phyloP scores from a whole-genome alignment of 441 rosid genomes.

The Erodium texanum region DNA sequence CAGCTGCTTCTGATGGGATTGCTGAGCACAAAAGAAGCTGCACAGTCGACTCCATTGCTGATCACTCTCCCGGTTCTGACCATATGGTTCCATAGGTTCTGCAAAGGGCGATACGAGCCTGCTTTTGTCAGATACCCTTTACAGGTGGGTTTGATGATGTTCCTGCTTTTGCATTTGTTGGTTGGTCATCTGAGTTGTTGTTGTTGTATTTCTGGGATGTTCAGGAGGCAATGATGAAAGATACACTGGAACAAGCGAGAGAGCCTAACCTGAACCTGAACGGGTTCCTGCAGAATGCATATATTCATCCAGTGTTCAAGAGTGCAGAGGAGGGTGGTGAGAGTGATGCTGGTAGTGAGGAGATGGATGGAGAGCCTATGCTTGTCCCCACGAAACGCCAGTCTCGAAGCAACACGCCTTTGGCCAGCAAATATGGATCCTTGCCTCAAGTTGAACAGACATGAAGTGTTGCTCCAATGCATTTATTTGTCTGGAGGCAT shows the following conservation, averaged over 20 bases:
- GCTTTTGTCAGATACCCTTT: constrained; percentile 69
- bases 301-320: constrained; percentile 68
- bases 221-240: constrained; percentile 97
- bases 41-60: constrained; percentile 68
- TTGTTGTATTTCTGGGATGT: constrained; percentile 7
- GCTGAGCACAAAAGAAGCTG: constrained; percentile 57
- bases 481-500: too few relatives aligned
- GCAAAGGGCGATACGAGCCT: too few relatives aligned
- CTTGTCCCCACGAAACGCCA: constrained; percentile 75
- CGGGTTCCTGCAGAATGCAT: constrained; percentile 63
- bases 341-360: constrained; percentile 12
- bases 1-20: constrained; percentile 73
- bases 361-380: constrained; percentile 39
- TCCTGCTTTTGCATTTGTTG: not conserved
- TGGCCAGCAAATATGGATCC: constrained; percentile 59
- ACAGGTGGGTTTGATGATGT: constrained; percentile 36
- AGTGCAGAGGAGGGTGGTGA: constrained; percentile 34
- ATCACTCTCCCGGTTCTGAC: constrained; percentile 68
- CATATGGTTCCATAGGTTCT: constrained; percentile 53
- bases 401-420: constrained; percentile 70
- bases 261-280: constrained; percentile 71
- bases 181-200: not conserved
- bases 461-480: constrained; percentile 1
- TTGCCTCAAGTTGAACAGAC: constrained; percentile 26
- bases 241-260: constrained; percentile 64